Evolutionary conservation across 2,329 filamentous ascomycete genomes (phyloP).

Genomic region (Elsinoe ampelina): DNA sequence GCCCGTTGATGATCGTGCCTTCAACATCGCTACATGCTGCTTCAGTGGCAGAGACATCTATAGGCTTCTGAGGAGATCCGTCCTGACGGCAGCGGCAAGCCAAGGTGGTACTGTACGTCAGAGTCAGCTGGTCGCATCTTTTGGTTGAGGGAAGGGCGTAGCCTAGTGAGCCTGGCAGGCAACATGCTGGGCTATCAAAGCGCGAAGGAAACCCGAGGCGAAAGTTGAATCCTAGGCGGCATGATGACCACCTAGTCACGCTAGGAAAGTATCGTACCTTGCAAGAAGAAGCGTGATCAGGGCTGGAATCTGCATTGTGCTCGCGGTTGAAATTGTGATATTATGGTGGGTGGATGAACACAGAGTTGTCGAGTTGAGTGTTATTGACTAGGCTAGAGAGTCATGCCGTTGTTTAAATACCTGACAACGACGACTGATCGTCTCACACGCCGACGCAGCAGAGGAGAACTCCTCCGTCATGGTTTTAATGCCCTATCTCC

Average conservation of each 20-base stretch:
- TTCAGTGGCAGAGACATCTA: not conserved
- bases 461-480: no score
- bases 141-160: not conserved
- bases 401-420: no score
- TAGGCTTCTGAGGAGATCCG: not conserved
- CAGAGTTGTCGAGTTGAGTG: not conserved
- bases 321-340: not conserved
- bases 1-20: not conserved
- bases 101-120: not conserved
- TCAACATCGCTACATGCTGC: not conserved
- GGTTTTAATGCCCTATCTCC: no score
- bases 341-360: not conserved
- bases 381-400: no score
- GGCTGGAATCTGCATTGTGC: not conserved
- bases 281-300: not conserved
- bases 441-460: no score
- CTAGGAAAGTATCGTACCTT: not conserved
- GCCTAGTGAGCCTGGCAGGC: no score
- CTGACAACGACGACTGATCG: no score
- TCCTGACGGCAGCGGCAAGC: not conserved
- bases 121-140: not conserved
- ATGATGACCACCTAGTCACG: no score
- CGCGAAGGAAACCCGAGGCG: no score
- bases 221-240: no score
- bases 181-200: no score